These are phyloP conservation scores for Parachaetomium inaequale DNA, from an alignment of 495 filamentous ascomycete genomes.

Conservation along the genomic window DNA sequence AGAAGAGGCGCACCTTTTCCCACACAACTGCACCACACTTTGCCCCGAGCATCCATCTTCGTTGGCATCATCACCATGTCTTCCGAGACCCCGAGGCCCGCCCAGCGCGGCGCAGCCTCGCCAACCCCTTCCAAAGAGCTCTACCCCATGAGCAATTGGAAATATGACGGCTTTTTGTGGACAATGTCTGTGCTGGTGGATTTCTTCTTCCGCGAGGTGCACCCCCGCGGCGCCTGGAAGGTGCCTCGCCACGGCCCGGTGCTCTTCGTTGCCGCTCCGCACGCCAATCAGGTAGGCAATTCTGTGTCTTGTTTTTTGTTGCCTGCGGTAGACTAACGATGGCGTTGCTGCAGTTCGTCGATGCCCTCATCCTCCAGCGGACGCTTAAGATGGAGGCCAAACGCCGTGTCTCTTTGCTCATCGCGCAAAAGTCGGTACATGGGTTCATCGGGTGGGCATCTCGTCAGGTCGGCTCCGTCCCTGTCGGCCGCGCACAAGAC, in stretches of 20 bases:
- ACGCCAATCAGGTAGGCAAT: constrained; percentile 82
- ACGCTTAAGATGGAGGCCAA: constrained; percentile 78
- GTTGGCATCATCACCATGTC: constrained; percentile 22
- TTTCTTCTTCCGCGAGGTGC: constrained; percentile 96
- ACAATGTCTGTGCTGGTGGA: constrained; percentile 80
- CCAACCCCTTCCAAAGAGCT: constrained; percentile 49
- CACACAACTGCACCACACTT: not conserved
- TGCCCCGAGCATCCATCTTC: no score
- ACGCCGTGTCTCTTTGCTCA: constrained; percentile 85
- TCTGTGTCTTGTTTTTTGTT: not conserved
- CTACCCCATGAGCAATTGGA: constrained; percentile 65
- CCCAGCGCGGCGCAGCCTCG: constrained; percentile 27
- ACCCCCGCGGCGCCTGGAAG: constrained; percentile 90
- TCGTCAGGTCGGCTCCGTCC: constrained; percentile 74
- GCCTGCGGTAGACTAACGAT: constrained; percentile 8
- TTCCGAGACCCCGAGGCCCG: constrained; percentile 10
- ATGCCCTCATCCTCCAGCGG: constrained; percentile 90
- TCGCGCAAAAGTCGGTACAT: constrained; percentile 89
- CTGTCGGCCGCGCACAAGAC: constrained; percentile 88
- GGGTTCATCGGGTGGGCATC: constrained; percentile 84
- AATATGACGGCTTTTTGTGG: constrained; percentile 81
- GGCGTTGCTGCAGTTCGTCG: constrained; percentile 66
- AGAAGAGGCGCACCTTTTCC: not conserved
- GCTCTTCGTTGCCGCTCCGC: constrained; percentile 95
- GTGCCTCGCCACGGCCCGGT: constrained; percentile 83